Percentiles rank a stretch among this genome's conserved stretches.
phyloP scores from a whole-genome alignment of 2,329 filamentous ascomycete species.

The Xylariaceae sp. region DNA sequence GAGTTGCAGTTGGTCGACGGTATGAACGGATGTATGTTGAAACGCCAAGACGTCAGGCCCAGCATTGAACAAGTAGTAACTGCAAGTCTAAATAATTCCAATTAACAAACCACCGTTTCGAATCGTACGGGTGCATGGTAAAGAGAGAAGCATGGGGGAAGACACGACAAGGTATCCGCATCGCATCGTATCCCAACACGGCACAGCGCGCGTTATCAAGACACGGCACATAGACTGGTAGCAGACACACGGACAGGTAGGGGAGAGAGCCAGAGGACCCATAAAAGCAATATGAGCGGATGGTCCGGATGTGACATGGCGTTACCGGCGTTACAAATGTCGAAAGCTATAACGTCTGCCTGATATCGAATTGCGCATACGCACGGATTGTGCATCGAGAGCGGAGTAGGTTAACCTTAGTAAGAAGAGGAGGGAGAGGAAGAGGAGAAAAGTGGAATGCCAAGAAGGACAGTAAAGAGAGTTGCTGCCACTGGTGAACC shows the following conservation, averaged over 20 bases:
- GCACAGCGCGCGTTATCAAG: no score
- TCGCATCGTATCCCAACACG: no score
- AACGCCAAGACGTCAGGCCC: slow-evolving; percentile 4
- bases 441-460: slow-evolving; percentile 2
- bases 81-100: slow-evolving; percentile 11
- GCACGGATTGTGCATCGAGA: background rate
- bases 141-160: no score
- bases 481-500: background rate
- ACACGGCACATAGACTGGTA: background rate
- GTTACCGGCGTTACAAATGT: slow-evolving; percentile 16
- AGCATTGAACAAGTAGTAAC: background rate
- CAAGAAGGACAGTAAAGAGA: slow-evolving; percentile 5
- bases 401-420: background rate
- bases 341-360: slow-evolving; percentile 12
- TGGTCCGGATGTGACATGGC: slow-evolving; percentile 14
- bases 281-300: slow-evolving; percentile 8
- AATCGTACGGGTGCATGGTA: slow-evolving; percentile 2
- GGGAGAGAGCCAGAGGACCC: slow-evolving; percentile 10
- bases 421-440: background rate
- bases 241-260: slow-evolving; percentile 7
- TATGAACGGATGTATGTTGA: slow-evolving; percentile 4
- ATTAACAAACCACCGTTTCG: slow-evolving; percentile 8
- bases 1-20: slow-evolving; percentile 2
- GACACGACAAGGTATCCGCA: no score
- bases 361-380: slow-evolving; percentile 11